Evolutionary conservation across 139 green algal genomes (phyloP).

Genomic region (Chloropicon primus): DNA sequence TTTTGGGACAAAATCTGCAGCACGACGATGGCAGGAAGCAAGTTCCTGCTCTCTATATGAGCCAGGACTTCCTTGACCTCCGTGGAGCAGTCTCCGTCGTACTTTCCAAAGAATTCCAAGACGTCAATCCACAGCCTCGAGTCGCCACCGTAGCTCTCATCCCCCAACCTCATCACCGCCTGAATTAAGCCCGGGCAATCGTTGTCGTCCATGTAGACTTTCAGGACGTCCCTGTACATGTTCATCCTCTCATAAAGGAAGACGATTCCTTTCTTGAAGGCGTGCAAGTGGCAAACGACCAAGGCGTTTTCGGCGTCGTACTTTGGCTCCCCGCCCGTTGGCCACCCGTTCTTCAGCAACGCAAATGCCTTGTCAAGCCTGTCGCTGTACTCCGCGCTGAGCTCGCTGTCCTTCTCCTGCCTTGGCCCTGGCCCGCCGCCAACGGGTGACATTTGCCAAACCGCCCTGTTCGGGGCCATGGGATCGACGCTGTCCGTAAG

Average conservation of each 20-base stretch:
- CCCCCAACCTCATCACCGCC: slow-evolving; percentile 52
- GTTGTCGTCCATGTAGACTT: slow-evolving; percentile 49
- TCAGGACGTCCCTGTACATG: slow-evolving; percentile 63
- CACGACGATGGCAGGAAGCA: slow-evolving; percentile 83
- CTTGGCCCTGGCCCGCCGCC: background rate
- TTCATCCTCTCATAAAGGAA: slow-evolving; percentile 75
- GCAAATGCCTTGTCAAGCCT: slow-evolving; percentile 51
- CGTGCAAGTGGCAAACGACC: slow-evolving; percentile 65
- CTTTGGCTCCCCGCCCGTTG: slow-evolving; percentile 28
- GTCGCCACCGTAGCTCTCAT: slow-evolving; percentile 51
- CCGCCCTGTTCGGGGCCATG: background rate
- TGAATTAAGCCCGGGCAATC: slow-evolving; percentile 60
- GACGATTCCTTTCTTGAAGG: slow-evolving; percentile 56
- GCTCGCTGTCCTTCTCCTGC: slow-evolving; percentile 3
- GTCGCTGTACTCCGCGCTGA: slow-evolving; percentile 15
- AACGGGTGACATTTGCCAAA: background rate
- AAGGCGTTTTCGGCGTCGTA: slow-evolving; percentile 84
- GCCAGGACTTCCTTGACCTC: slow-evolving; percentile 50
- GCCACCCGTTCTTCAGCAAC: slow-evolving; percentile 72
- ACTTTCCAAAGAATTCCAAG: slow-evolving; percentile 48
- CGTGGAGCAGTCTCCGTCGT: slow-evolving; percentile 22
- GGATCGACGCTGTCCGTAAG: slow-evolving; percentile 6
- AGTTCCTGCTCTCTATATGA: slow-evolving; percentile 52
- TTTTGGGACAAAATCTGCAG: slow-evolving; percentile 66
- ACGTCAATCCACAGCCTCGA: slow-evolving; percentile 69